Percentiles rank a stretch among this genome's conserved stretches.
phyloP scores from a whole-genome alignment of 1,139 yeast genomes.

The Yamadazyma conglobata region DNA sequence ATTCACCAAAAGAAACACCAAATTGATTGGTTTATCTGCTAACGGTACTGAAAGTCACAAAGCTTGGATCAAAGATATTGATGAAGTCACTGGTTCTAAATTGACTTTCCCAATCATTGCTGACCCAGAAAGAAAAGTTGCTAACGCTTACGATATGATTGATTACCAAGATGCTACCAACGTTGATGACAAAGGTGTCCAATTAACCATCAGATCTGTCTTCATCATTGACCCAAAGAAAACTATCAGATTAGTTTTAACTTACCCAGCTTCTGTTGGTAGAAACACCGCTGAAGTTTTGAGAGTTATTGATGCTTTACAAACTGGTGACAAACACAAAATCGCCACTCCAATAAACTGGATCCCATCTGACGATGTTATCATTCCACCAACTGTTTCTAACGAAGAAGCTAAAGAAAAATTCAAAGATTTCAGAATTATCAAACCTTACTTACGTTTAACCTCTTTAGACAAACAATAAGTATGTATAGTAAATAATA shows the following conservation, averaged over 20 bases:
- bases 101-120: constrained; percentile 86
- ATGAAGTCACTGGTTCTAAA: constrained; percentile 69
- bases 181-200: constrained; percentile 66
- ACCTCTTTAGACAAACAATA: constrained; percentile 27
- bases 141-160: constrained; percentile 84
- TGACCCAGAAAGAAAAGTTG: constrained; percentile 75
- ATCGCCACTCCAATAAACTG: constrained; percentile 80
- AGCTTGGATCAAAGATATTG: constrained; percentile 84
- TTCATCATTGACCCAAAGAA: constrained; percentile 84
- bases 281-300: constrained; percentile 86
- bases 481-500: constrained; percentile 3
- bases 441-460: constrained; percentile 69
- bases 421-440: constrained; percentile 72
- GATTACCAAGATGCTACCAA: constrained; percentile 86
- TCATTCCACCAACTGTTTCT: constrained; percentile 79
- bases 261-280: constrained; percentile 90
- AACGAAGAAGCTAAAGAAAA: constrained; percentile 73
- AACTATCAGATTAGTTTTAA: constrained; percentile 76
- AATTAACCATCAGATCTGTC: constrained; percentile 74
- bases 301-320: constrained; percentile 83
- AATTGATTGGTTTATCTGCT: constrained; percentile 77
- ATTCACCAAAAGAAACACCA: constrained; percentile 70
- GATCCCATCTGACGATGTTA: constrained; percentile 79
- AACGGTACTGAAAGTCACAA: constrained; percentile 68
- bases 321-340: constrained; percentile 73